Evolutionary conservation across 202 grass and related monocot genomes (phyloP), one percentile per base, ranked within the genome.

Genomic region (Carex arenaria): DNA sequence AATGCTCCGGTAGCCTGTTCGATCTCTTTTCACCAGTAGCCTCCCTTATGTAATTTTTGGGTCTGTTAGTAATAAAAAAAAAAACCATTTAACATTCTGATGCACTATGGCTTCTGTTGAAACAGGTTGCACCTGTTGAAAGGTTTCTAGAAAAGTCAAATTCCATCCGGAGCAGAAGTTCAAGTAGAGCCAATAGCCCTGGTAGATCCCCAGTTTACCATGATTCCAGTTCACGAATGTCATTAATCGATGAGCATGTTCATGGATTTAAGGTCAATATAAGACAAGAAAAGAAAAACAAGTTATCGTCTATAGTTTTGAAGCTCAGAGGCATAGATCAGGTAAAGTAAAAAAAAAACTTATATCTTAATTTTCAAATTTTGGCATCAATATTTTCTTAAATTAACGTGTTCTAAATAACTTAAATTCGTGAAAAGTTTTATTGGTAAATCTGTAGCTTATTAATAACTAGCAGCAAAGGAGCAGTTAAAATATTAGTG

Each of bases 321-420:
- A 98, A 98, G 85, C 90, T 98, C 85, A 90, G 95, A 85, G 95
- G 95, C 80, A 91, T 98, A 52, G 95, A 98, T 63, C 93, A 98
- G 95, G 95, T 98, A 89, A 62, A 55, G 51, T 59, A 79, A 84
- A 73, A 47, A 71, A 9, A 14, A 0, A 14, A 0, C 26, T 54
- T 19, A 59, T 67, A 36, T 47, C 43, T 61, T 64, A 67, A 60
- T 75, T 59, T 64, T 70, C 22, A 66, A 63, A 42, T 59, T 28
- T 45, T 72, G 64, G 12, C 18, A 60, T 42, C 28, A 22, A 42
- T 74, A 31, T 65, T 45, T 65, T 43, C 34, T 34, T 15, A 54
- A 72, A 56, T 26, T 31, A 49, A 68, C 4, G 13, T 45, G 15
- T 26, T 67, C 19, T 32, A 18, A 67, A 67, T 81, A 10, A 10